Evolutionary conservation across 78 protist species (phyloP).

Genomic region (Dictyostelium purpureum): DNA sequence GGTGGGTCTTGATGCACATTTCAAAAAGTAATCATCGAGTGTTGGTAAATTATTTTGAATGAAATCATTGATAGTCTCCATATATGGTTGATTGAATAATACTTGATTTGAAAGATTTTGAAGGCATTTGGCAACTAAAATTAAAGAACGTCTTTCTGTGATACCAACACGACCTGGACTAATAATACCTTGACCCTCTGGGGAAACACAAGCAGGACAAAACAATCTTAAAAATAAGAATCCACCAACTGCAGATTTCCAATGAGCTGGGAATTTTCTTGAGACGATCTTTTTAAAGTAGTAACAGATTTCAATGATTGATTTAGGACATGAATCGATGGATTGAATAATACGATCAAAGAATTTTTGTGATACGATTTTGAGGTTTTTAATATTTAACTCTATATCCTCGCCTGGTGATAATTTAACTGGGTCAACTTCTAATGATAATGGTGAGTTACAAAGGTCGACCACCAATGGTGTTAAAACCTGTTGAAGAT

Average conservation of each 20-base stretch:
- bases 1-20: constrained; percentile 53
- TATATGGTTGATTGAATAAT: constrained; percentile 65
- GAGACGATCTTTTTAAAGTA: constrained; percentile 66
- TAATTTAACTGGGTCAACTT: constrained; percentile 45
- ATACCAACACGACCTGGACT: constrained; percentile 66
- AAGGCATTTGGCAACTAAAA: constrained; percentile 62
- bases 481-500: constrained; percentile 42
- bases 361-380: constrained; percentile 49
- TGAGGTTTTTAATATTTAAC: constrained; percentile 7
- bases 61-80: constrained; percentile 62
- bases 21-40: constrained; percentile 42
- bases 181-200: constrained; percentile 60
- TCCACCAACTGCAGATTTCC: constrained; percentile 65
- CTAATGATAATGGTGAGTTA: constrained; percentile 43
- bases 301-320: constrained; percentile 54
- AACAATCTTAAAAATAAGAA: constrained; percentile 56
- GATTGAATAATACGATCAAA: constrained; percentile 71
- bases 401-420: constrained; percentile 46
- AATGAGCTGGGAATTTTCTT: constrained; percentile 53
- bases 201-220: constrained; percentile 76
- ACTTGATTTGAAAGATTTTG: constrained; percentile 73
- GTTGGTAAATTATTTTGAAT: constrained; percentile 34
- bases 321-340: constrained; percentile 63
- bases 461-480: constrained; percentile 66
- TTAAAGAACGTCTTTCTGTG: constrained; percentile 60